Conservation (phyloP, 306 rosid species). For the Cicer pinnatifidum region DNA sequence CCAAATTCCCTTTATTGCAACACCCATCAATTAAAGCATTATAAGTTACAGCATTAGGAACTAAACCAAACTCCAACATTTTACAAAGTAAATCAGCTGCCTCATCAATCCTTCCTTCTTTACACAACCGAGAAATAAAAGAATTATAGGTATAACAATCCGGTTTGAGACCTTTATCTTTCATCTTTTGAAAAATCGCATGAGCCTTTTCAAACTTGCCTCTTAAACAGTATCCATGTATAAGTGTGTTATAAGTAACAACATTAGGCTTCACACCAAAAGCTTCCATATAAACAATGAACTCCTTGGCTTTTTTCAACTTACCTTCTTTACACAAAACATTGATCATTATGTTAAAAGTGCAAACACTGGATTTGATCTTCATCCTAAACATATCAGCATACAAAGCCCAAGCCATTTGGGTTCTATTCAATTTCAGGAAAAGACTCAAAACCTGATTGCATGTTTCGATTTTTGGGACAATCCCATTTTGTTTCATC, state of each 20-base stretch:
- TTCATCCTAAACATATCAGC: slow-evolving; percentile 85
- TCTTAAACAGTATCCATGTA: slow-evolving; percentile 65
- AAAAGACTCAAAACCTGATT: slow-evolving; percentile 66
- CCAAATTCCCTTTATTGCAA: slow-evolving; percentile 74
- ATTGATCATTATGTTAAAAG: slow-evolving; percentile 85
- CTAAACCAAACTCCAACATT: slow-evolving; percentile 61
- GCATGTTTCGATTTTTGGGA: slow-evolving; percentile 66
- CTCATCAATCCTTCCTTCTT: slow-evolving; percentile 64
- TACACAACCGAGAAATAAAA: slow-evolving; percentile 69
- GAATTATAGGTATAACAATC: slow-evolving; percentile 73
- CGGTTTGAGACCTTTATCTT: slow-evolving; percentile 61
- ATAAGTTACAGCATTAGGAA: slow-evolving; percentile 69
- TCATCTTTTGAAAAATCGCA: slow-evolving; percentile 56
- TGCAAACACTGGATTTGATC: slow-evolving; percentile 61
- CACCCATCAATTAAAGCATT: slow-evolving; percentile 77
- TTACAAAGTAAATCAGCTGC: slow-evolving; percentile 61
- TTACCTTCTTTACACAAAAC: slow-evolving; percentile 85
- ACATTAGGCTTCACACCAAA: slow-evolving; percentile 62
- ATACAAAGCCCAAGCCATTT: slow-evolving; percentile 74
- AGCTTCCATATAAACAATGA: slow-evolving; percentile 70
- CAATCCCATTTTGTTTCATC: slow-evolving; percentile 57
- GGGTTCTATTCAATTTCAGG: slow-evolving; percentile 57
- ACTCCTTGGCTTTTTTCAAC: slow-evolving; percentile 76
- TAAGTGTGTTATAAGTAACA: slow-evolving; percentile 75
- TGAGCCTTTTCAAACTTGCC: slow-evolving; percentile 63